A percentile compares a stretch with the other conserved stretches of the same genome.
These are phyloP conservation scores for Jaltomata sinuosa DNA, from an alignment of 257 asterid genomes.

Conservation along the genomic window DNA sequence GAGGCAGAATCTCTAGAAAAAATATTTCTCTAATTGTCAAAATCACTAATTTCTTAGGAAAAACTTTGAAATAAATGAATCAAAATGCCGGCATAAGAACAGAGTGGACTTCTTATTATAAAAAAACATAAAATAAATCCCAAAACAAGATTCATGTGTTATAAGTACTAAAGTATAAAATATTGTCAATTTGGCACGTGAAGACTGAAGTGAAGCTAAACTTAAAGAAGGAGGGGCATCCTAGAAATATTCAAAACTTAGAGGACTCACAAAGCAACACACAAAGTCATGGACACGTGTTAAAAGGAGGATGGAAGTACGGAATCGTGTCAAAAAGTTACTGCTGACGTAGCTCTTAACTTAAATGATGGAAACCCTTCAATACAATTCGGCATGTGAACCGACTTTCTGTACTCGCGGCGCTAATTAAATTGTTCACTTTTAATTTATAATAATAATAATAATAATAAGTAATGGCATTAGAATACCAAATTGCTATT, in stretches of 20 bases:
- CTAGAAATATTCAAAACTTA: neutral
- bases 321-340: neutral
- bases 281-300: neutral
- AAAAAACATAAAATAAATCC: neutral
- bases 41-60: no score
- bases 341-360: neutral
- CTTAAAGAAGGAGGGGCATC: neutral
- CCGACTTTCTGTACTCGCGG: neutral
- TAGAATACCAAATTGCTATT: neutral
- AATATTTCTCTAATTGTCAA: no score
- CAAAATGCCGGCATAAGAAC: no score
- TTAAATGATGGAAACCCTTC: slow-evolving; percentile 1
- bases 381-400: neutral
- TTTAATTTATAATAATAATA: no score
- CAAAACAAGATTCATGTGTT: neutral
- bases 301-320: neutral
- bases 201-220: neutral
- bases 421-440: neutral
- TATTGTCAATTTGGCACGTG: neutral
- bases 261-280: neutral
- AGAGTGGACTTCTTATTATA: neutral
- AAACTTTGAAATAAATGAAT: no score
- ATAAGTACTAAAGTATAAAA: neutral
- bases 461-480: neutral
- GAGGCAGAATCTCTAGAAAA: no score